A percentile compares a stretch with the other conserved stretches of the same genome.
Evolutionary conservation across 139 green algal species (phyloP).

Genomic region (Asterochloris sp.): DNA sequence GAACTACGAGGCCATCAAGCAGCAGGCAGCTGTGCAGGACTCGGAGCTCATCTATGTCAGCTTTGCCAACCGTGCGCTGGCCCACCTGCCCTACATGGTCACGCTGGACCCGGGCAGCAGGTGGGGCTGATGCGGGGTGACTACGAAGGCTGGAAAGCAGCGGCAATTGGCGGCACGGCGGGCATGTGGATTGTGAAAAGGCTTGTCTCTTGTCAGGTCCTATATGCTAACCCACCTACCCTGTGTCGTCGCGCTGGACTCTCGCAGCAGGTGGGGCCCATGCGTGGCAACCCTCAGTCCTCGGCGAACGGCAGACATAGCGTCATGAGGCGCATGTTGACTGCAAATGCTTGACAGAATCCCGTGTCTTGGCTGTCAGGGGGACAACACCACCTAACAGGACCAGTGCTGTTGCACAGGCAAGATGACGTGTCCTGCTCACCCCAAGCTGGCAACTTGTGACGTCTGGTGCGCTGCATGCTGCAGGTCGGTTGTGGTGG

Average conservation of each 20-base stretch:
- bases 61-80: constrained; percentile 20
- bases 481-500: constrained; percentile 43
- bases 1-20: constrained; percentile 26
- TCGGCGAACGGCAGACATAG: no score
- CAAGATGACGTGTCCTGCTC: no score
- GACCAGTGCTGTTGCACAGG: no score
- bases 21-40: constrained; percentile 13
- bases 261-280: background rate
- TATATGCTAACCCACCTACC: background rate
- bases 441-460: background rate
- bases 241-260: background rate
- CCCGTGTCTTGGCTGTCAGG: no score
- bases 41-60: constrained; percentile 27
- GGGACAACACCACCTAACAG: no score
- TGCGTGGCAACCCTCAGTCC: background rate
- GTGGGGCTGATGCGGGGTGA: background rate
- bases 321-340: no score
- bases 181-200: background rate
- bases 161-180: background rate
- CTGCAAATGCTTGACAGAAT: no score
- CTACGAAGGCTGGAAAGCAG: background rate
- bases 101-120: constrained; percentile 38
- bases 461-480: background rate
- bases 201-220: background rate
- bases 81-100: constrained; percentile 57